Evolutionary conservation across 2,329 filamentous ascomycete species (phyloP).

Genomic region (Penicillium sp.): DNA sequence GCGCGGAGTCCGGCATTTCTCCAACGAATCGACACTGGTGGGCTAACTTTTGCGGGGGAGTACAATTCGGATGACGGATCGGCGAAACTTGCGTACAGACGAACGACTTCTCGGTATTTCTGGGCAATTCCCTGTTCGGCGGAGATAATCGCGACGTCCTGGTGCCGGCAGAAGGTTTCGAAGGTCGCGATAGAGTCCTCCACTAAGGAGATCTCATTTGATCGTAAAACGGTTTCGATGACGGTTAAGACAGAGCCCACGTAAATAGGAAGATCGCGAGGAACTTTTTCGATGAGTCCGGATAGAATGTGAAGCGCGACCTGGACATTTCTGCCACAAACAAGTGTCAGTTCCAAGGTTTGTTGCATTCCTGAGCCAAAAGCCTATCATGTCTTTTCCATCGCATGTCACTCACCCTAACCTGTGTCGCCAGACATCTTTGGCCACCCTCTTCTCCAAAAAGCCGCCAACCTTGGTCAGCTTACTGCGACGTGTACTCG

Average conservation of each 20-base stretch:
- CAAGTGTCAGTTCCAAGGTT: slow-evolving; percentile 8
- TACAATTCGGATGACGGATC: slow-evolving; percentile 56
- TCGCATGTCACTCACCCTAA: slow-evolving; percentile 66
- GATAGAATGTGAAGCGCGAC: slow-evolving; percentile 91
- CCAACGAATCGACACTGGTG: slow-evolving; percentile 77
- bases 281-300: slow-evolving; percentile 88
- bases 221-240: slow-evolving; percentile 77
- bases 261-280: slow-evolving; percentile 86
- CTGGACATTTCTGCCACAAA: slow-evolving; percentile 71
- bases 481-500: slow-evolving; percentile 89
- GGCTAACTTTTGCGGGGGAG: slow-evolving; percentile 59
- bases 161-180: slow-evolving; percentile 82
- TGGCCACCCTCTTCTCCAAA: slow-evolving; percentile 88
- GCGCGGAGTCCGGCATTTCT: slow-evolving; percentile 72
- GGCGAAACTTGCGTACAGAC: slow-evolving; percentile 76
- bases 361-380: background rate
- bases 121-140: slow-evolving; percentile 80
- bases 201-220: slow-evolving; percentile 86
- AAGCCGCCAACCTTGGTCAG: slow-evolving; percentile 94
- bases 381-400: background rate
- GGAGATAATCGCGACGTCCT: slow-evolving; percentile 80
- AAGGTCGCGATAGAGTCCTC: slow-evolving; percentile 87
- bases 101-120: slow-evolving; percentile 80
- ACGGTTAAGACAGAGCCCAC: slow-evolving; percentile 82
- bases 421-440: slow-evolving; percentile 84